phyloP scores from a whole-genome alignment of 2,329 filamentous ascomycete genomes.

The Sclerotinia borealis region DNA sequence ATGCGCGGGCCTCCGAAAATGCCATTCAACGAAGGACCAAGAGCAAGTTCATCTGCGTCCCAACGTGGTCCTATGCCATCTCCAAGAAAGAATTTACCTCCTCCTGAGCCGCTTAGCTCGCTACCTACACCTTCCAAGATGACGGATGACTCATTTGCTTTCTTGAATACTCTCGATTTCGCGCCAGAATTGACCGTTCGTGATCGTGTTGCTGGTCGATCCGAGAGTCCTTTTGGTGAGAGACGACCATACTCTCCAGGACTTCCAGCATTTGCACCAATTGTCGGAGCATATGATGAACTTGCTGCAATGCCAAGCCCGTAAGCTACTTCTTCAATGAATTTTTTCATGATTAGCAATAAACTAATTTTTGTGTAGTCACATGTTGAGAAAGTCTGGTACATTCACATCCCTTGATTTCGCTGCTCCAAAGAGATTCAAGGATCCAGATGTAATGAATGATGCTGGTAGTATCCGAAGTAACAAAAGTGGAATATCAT shows the following conservation, averaged over 20 bases:
- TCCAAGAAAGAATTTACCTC: conserved; percentile 55
- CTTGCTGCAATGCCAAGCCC: conserved; percentile 81
- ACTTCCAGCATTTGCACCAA: conserved; percentile 68
- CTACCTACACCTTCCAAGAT: conserved; percentile 83
- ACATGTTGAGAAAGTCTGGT: conserved; percentile 67
- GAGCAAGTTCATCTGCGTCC: conserved; percentile 60
- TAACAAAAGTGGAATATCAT: conserved; percentile 58
- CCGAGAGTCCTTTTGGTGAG: conserved; percentile 58
- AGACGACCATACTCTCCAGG: conserved; percentile 68
- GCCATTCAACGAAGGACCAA: conserved; percentile 40
- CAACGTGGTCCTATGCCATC: conserved; percentile 32
- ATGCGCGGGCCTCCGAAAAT: conserved; percentile 34
- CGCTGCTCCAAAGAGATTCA: conserved; percentile 70
- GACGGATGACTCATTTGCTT: conserved; percentile 70
- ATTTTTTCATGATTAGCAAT: background rate
- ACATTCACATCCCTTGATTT: conserved; percentile 79
- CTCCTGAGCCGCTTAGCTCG: conserved; percentile 65
- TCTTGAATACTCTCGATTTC: conserved; percentile 69
- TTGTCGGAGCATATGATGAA: conserved; percentile 81
- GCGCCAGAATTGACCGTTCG: conserved; percentile 66
- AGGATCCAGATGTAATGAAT: conserved; percentile 52
- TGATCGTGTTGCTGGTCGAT: conserved; percentile 64
- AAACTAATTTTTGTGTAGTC: conserved; percentile 41
- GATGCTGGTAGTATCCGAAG: conserved; percentile 62
- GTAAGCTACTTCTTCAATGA: conserved; percentile 49